Evolutionary conservation across 2,329 filamentous ascomycete species (phyloP), one percentile per base, ranked within the genome.

Genomic region (Cladosporium oxysporum): DNA sequence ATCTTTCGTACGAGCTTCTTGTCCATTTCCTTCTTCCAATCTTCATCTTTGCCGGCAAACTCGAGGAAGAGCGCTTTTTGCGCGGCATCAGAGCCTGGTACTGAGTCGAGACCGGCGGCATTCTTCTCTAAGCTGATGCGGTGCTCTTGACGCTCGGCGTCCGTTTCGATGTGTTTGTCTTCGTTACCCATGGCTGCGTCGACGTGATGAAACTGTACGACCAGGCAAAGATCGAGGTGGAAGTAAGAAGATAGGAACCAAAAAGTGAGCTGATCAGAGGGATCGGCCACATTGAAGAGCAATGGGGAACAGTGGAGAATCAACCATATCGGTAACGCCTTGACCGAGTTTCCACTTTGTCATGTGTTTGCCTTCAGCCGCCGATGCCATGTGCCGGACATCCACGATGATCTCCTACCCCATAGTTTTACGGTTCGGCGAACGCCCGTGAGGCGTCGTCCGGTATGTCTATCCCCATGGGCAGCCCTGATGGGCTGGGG

Each of bases 1-100:
- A 93, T 87, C 79, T 92, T 93, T 70, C 87, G 85, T 74, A 88
- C 85, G 72, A 93, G 79, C 23, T 78, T 82, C 61, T 77, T 80
- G 73, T 91, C 89, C 31, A 62, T 55, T 10, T 63, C 35, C 10
- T 37, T 35, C n/a, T 58, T 63, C 55, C 61, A 60, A 29, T 18
- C 61, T 41, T 52, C 61, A 29, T 65, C 62, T 37, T 60, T 58
- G 44, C 52, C 53, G 33, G 62, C 62, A n/a, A 65, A 65, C 8
- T 59, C 62, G 11, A n/a, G 28, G 44, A 41, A 65, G 21, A 65
- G 23, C 4, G 62, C 62, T 14, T 60, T 58, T 29, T 65, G 62
- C 31, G 44, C 44, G 5, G 21, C 37, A 29, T 65, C 57, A 29
- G 55, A 16, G 21, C 62, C 62, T 21, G 62, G 62, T 3, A 59